Conservation (phyloP, 352 stramenopile genomes). For the Aphanomyces astaci region DNA sequence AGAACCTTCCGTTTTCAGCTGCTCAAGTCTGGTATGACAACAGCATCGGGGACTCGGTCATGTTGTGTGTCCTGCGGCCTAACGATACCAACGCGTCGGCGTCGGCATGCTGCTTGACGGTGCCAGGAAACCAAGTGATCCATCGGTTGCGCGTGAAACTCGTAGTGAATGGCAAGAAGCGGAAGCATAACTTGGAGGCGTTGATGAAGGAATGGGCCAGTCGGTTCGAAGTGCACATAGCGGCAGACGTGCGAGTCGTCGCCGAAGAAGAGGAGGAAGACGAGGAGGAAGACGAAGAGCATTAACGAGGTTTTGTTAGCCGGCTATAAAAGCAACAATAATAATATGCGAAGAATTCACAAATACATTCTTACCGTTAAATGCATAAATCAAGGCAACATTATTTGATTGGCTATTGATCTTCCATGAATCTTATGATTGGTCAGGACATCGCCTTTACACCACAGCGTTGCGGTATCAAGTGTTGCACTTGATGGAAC, state of each 20-base stretch:
- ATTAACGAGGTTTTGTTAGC: too few species aligned
- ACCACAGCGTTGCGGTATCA: too few species aligned
- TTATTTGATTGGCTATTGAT: too few species aligned
- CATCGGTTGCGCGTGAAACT: neutral
- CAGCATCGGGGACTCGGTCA: constrained; percentile 33
- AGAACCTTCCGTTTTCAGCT: constrained; percentile 36
- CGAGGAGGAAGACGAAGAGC: neutral
- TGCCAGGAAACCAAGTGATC: neutral
- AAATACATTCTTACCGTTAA: too few species aligned
- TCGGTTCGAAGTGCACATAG: neutral
- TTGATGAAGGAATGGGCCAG: neutral
- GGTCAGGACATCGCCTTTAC: too few species aligned
- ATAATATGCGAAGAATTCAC: too few species aligned
- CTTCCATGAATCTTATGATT: too few species aligned
- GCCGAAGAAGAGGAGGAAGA: constrained; percentile 21
- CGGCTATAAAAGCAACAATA: too few species aligned
- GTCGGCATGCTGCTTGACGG: too few species aligned
- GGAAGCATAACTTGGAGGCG: neutral
- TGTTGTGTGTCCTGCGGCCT: neutral
- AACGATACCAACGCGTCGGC: neutral
- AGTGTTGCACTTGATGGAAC: too few species aligned
- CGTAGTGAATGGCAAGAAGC: neutral
- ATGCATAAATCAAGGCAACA: too few species aligned
- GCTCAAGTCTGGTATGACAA: constrained; percentile 50
- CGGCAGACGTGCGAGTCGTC: neutral